phyloP scores from a whole-genome alignment of 164 flowering plant genomes.

The Piper betle region DNA sequence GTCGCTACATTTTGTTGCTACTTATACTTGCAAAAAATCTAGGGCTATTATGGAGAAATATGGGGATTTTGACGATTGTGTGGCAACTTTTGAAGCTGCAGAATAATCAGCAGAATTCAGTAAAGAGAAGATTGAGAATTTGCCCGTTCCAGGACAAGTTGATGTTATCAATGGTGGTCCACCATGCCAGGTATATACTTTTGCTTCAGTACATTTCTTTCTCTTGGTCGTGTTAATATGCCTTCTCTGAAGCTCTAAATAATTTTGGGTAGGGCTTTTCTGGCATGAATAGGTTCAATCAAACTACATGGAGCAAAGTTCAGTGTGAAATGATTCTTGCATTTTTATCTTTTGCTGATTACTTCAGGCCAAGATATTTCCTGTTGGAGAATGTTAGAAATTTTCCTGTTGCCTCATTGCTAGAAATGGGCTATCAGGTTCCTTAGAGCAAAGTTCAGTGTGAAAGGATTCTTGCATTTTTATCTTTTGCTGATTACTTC shows the following conservation, averaged over 20 bases:
- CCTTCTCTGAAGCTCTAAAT: neutral
- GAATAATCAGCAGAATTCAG: constrained; percentile 44
- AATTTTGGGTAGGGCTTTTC: constrained; percentile 68
- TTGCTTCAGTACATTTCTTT: neutral
- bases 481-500: constrained; percentile 86
- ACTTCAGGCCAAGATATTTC: constrained; percentile 72
- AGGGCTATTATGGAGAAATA: constrained; percentile 70
- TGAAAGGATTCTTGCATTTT: constrained; percentile 89
- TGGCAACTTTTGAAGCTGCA: constrained; percentile 65
- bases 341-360: constrained; percentile 85
- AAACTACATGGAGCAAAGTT: constrained; percentile 91
- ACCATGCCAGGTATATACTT: constrained; percentile 61
- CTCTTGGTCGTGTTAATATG: neutral
- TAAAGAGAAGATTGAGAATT: constrained; percentile 36
- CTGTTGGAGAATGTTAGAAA: constrained; percentile 92
- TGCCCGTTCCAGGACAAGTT: constrained; percentile 89
- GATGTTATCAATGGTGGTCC: constrained; percentile 98
- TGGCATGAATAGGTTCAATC: constrained; percentile 91
- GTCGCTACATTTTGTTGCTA: neutral
- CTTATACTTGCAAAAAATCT: constrained; percentile 9
- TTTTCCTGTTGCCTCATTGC: constrained; percentile 82
- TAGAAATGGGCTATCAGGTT: constrained; percentile 99
- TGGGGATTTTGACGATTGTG: constrained; percentile 76
- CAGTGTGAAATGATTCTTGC: constrained; percentile 96
- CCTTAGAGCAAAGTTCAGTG: constrained; percentile 95